Evolutionary conservation across 768 basidiomycete genomes (phyloP).

Genomic region (Termitomyces sp.): DNA sequence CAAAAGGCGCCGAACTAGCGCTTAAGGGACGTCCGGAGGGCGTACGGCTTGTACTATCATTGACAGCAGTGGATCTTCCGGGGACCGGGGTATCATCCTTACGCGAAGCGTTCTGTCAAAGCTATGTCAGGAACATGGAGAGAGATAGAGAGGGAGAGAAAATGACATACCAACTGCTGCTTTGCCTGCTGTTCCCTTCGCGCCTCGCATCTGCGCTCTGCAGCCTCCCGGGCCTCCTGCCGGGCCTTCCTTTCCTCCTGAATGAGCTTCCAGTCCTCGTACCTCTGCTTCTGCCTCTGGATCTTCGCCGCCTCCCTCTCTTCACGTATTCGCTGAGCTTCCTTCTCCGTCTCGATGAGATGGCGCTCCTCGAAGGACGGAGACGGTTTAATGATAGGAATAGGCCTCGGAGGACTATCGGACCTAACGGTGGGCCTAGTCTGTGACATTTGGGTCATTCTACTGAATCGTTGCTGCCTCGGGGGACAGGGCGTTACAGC

Average conservation of each 20-base stretch:
- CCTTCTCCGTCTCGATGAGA: neutral
- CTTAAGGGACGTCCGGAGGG: neutral
- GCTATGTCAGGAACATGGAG: neutral
- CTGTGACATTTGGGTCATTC: neutral
- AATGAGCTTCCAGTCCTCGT: neutral
- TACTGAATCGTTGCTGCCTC: neutral
- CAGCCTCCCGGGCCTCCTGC: neutral
- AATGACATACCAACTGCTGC: neutral
- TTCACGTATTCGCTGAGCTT: neutral
- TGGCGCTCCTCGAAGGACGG: slow-evolving; percentile 1
- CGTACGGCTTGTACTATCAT: neutral
- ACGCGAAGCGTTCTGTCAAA: neutral
- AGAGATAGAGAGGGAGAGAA: neutral
- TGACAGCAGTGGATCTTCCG: neutral
- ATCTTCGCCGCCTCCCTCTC: neutral
- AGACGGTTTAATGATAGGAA: neutral
- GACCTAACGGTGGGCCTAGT: neutral
- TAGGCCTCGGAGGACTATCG: neutral
- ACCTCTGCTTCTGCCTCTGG: neutral
- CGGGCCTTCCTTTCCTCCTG: neutral
- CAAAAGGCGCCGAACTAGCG: neutral
- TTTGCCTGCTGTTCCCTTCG: neutral
- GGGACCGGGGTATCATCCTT: neutral
- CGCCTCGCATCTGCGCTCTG: neutral
- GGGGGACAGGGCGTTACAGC: neutral